Percentiles rank a stretch among this genome's conserved stretches.
phyloP scores from a whole-genome alignment of 2,329 filamentous ascomycete genomes.

The Trichoderma polysporum region DNA sequence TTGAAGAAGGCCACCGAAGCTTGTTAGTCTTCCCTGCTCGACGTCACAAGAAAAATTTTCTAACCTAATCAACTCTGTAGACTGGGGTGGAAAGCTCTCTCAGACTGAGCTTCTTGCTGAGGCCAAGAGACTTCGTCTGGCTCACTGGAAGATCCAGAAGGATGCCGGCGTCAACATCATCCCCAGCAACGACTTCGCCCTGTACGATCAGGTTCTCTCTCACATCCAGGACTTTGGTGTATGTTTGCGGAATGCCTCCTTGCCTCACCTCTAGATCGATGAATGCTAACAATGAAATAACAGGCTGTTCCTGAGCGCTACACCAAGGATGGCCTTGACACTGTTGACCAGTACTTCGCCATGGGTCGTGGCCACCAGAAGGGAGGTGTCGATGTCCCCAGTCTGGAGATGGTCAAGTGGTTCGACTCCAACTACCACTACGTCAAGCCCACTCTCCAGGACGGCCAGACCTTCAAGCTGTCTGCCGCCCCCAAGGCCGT shows the following conservation, averaged over 20 bases:
- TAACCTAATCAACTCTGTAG: conserved; percentile 34
- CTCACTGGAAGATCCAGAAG: conserved; percentile 99
- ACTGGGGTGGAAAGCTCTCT: conserved; percentile 92
- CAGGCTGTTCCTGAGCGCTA: conserved; percentile 92
- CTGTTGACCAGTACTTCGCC: conserved; percentile 97
- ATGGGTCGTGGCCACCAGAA: conserved; percentile 99
- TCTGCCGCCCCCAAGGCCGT: conserved; percentile 87
- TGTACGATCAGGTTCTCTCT: conserved; percentile 96
- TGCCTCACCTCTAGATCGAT: not conserved
- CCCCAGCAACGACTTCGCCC: conserved; percentile 98
- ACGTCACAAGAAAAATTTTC: conserved; percentile 35
- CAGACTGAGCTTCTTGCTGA: conserved; percentile 87
- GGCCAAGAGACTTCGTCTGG: conserved; percentile 93
- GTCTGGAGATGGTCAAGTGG: conserved; percentile 99
- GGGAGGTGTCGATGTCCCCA: conserved; percentile 87
- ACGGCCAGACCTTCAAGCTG: conserved; percentile 96
- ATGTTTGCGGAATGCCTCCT: conserved; percentile 42
- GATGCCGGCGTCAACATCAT: conserved; percentile 96
- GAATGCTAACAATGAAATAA: conserved; percentile 17
- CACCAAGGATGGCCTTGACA: conserved; percentile 81
- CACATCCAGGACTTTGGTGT: conserved; percentile 98
- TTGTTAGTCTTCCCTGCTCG: conserved; percentile 51
- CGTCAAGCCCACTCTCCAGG: conserved; percentile 97
- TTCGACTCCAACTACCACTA: conserved; percentile 99
- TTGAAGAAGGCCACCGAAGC: conserved; percentile 99